These are phyloP conservation scores for Sedum album DNA, from an alignment of 164 flowering plant genomes.

Conservation along the genomic window DNA sequence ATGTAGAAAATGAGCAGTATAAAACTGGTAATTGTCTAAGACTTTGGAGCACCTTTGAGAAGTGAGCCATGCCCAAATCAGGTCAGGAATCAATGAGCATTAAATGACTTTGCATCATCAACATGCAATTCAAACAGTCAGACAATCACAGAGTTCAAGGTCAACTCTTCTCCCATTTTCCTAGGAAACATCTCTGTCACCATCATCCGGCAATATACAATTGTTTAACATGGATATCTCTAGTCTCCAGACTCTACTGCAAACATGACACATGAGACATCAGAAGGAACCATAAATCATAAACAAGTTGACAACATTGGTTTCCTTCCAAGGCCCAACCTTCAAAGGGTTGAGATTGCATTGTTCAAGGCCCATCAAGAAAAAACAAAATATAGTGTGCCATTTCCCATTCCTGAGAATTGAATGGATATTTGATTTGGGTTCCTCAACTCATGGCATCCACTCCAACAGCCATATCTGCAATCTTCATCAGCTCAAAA, in stretches of 20 bases:
- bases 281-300: no score
- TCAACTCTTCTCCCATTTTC: slow-evolving; percentile 11
- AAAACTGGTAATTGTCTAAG: not conserved
- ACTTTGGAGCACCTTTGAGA: not conserved
- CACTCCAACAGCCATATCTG: slow-evolving; percentile 33
- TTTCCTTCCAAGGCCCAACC: not conserved
- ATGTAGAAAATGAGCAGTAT: not conserved
- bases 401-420: not conserved
- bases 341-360: no score
- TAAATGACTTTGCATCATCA: slow-evolving; percentile 4
- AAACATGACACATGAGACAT: no score
- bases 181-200: slow-evolving; percentile 31
- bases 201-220: slow-evolving; percentile 18
- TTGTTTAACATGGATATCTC: no score
- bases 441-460: slow-evolving; percentile 29
- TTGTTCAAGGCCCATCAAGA: not conserved
- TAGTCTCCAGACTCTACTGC: no score
- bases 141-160: slow-evolving; percentile 4
- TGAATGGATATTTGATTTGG: slow-evolving; percentile 5
- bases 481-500: slow-evolving; percentile 26
- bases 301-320: no score
- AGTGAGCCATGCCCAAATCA: not conserved
- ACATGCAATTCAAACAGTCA: slow-evolving; percentile 3
- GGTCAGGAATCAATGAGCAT: slow-evolving; percentile 7
- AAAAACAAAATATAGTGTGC: not conserved